Evolutionary conservation across 805 yeast species (phyloP).

Genomic region (Candida wancherniae): DNA sequence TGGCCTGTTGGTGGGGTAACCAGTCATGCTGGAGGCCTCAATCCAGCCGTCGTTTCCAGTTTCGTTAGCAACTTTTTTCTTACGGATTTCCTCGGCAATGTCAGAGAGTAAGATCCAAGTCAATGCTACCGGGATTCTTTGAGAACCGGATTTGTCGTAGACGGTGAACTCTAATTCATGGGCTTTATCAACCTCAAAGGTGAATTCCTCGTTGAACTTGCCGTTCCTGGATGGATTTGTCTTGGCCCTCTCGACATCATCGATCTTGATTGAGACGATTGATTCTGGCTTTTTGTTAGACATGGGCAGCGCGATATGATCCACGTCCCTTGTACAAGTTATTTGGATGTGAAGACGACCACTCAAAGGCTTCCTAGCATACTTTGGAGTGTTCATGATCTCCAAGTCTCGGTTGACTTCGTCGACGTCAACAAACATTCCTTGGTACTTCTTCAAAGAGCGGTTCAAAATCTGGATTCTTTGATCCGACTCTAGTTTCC

Average conservation of each 20-base stretch:
- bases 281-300: constrained; percentile 78
- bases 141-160: constrained; percentile 70
- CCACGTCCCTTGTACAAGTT: constrained; percentile 79
- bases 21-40: constrained; percentile 56
- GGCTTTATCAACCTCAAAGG: constrained; percentile 79
- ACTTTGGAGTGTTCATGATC: constrained; percentile 61
- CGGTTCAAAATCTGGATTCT: constrained; percentile 79
- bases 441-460: constrained; percentile 81
- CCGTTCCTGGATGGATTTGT: constrained; percentile 74
- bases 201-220: constrained; percentile 79
- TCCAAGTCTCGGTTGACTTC: constrained; percentile 65
- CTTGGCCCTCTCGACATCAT: constrained; percentile 77
- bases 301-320: constrained; percentile 84
- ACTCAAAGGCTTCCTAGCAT: constrained; percentile 76
- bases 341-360: constrained; percentile 76
- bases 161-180: constrained; percentile 88
- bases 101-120: constrained; percentile 90
- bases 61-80: constrained; percentile 70
- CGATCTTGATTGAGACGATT: constrained; percentile 71
- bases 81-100: constrained; percentile 90
- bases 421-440: constrained; percentile 72
- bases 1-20: constrained; percentile 4
- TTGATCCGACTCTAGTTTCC: constrained; percentile 76
- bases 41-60: constrained; percentile 81
- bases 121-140: constrained; percentile 80